Percentiles rank a stretch among this genome's conserved stretches.
These are phyloP conservation scores for Lenwebbia sp. DNA, from an alignment of 345 rosid species.

Conservation along the genomic window DNA sequence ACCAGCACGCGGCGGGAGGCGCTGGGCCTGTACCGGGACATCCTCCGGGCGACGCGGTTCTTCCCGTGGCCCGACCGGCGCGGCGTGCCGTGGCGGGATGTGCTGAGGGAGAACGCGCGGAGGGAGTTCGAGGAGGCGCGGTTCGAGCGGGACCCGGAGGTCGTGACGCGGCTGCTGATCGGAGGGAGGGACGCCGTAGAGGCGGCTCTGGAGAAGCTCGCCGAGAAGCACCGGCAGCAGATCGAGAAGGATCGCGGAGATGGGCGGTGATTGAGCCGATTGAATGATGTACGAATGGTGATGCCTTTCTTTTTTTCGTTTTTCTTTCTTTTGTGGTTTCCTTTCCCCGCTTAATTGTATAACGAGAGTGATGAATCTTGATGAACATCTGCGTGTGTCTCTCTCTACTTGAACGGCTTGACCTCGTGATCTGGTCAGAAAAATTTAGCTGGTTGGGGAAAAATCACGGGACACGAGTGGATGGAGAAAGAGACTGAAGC, in stretches of 20 bases:
- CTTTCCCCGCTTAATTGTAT: not conserved
- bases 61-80: conserved; percentile 69
- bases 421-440: not conserved
- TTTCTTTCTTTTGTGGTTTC: not conserved
- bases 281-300: not conserved
- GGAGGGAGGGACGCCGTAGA: conserved; percentile 79
- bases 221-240: conserved; percentile 64
- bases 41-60: conserved; percentile 73
- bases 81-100: conserved; percentile 68
- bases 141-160: conserved; percentile 75
- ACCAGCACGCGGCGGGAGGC: conserved; percentile 71
- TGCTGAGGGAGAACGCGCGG: conserved; percentile 69
- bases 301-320: not conserved
- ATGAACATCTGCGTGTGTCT: not conserved
- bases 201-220: conserved; percentile 59
- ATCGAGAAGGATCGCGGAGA: conserved; percentile 34
- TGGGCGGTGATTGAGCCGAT: conserved; percentile 6
- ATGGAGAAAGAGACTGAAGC: not conserved
- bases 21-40: conserved; percentile 70
- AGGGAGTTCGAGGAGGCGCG: conserved; percentile 84
- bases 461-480: not conserved
- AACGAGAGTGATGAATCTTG: not conserved
- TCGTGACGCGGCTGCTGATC: conserved; percentile 57
- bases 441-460: not conserved
- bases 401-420: not conserved